Percentiles rank a stretch among this genome's conserved stretches.
Evolutionary conservation across 2,329 filamentous ascomycete species (phyloP).

Genomic region (Mycosphaerella arachidis): DNA sequence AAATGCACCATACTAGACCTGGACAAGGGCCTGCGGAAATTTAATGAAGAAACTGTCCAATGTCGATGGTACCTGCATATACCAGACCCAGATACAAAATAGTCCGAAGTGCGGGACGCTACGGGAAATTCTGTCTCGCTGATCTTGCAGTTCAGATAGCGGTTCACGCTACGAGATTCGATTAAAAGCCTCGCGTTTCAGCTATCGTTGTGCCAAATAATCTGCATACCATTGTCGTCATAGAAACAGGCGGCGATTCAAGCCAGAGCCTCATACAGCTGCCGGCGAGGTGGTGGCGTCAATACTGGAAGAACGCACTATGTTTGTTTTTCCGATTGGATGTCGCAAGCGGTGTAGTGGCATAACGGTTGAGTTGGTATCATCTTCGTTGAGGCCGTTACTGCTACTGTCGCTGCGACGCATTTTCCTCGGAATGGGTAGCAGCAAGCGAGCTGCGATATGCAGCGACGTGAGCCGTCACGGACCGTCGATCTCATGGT

Average conservation of each 20-base stretch:
- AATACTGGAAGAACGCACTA: not conserved
- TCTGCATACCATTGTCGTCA: not conserved
- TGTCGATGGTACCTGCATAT: not conserved
- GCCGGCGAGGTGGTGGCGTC: not conserved
- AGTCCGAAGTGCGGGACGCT: not conserved
- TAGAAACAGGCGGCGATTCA: too few relatives aligned
- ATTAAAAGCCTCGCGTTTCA: not conserved
- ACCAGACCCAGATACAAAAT: not conserved
- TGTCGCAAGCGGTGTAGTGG: too few relatives aligned
- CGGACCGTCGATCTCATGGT: not conserved
- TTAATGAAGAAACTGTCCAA: not conserved
- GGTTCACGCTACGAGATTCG: not conserved
- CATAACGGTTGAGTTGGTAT: too few relatives aligned
- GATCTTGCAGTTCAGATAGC: not conserved
- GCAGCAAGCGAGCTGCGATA: not conserved
- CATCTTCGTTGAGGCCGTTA: too few relatives aligned
- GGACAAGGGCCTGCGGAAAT: not conserved
- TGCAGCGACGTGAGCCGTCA: not conserved
- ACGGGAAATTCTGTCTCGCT: not conserved
- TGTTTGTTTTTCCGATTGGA: not conserved
- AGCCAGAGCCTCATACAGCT: too few relatives aligned
- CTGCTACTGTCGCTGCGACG: too few relatives aligned
- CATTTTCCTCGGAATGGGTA: not conserved
- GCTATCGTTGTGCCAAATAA: not conserved
- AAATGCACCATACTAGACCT: not conserved